Conservation (phyloP, 495 filamentous ascomycete genomes). For the Talaromyces proteolyticus region DNA sequence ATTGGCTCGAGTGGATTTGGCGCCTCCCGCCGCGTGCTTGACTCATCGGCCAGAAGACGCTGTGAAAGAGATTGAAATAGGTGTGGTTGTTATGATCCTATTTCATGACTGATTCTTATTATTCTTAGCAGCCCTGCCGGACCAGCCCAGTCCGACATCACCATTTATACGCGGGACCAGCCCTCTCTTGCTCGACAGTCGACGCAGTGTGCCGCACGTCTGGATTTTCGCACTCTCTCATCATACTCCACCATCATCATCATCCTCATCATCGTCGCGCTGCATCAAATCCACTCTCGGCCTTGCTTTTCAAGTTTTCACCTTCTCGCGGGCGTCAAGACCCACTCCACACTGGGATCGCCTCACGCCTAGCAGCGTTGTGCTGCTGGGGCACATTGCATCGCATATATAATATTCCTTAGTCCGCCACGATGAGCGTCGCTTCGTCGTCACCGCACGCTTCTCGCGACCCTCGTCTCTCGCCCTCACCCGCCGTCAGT, state of each 20-base stretch:
- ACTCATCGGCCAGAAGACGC: no score
- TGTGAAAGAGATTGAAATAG: no score
- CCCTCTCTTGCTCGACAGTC: no score
- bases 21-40: no score
- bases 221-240: no score
- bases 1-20: no score
- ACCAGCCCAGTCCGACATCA: no score
- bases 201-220: no score
- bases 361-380: not conserved
- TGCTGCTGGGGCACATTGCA: not conserved
- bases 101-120: no score
- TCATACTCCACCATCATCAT: not conserved
- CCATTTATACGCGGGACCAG: no score
- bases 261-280: not conserved
- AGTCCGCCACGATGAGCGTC: conserved; percentile 40
- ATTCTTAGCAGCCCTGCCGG: no score
- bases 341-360: not conserved
- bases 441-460: not conserved
- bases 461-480: not conserved
- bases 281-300: not conserved
- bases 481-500: not conserved
- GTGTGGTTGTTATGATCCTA: no score
- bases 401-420: conserved; percentile 32
- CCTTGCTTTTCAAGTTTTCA: not conserved
- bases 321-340: not conserved